These are phyloP conservation scores for Rhodotorula toruloides DNA, from an alignment of 768 basidiomycete species.

Conservation along the genomic window DNA sequence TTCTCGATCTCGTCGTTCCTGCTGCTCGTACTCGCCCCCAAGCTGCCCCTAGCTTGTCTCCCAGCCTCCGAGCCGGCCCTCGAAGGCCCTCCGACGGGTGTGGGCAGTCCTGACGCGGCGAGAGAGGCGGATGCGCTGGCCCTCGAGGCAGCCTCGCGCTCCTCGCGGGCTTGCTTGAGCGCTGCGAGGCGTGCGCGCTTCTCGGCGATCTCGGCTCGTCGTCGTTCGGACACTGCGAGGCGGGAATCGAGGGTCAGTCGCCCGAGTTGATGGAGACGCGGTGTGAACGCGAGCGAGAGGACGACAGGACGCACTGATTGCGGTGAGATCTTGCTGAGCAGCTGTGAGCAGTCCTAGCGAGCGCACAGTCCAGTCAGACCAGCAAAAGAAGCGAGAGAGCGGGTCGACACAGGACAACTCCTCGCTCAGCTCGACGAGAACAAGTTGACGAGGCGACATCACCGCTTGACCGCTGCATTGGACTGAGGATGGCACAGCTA, in stretches of 20 bases:
- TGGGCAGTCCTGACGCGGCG: conserved; percentile 3
- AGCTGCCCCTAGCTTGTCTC: background rate
- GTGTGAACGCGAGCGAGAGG: background rate
- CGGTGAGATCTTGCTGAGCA: too few relatives aligned
- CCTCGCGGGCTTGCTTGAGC: conserved; percentile 48
- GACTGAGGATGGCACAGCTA: background rate
- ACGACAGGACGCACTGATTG: background rate
- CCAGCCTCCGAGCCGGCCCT: background rate
- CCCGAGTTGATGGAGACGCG: background rate
- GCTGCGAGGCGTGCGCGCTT: conserved; percentile 83
- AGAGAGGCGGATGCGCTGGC: conserved; percentile 2
- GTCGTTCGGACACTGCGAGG: conserved; percentile 8
- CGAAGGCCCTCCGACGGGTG: background rate
- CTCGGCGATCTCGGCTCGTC: conserved; percentile 72
- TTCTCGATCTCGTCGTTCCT: conserved; percentile 31
- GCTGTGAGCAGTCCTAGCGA: too few relatives aligned
- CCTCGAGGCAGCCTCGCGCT: conserved; percentile 19
- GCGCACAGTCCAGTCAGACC: too few relatives aligned
- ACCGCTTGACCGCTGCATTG: too few relatives aligned
- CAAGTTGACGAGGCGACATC: too few relatives aligned
- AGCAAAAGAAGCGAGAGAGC: too few relatives aligned
- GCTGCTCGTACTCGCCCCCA: conserved; percentile 2
- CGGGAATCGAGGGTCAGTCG: background rate
- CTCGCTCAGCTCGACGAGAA: too few relatives aligned
- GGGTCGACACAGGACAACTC: too few relatives aligned